Conservation (phyloP, 805 yeast species). For the Starmera amethionina region DNA sequence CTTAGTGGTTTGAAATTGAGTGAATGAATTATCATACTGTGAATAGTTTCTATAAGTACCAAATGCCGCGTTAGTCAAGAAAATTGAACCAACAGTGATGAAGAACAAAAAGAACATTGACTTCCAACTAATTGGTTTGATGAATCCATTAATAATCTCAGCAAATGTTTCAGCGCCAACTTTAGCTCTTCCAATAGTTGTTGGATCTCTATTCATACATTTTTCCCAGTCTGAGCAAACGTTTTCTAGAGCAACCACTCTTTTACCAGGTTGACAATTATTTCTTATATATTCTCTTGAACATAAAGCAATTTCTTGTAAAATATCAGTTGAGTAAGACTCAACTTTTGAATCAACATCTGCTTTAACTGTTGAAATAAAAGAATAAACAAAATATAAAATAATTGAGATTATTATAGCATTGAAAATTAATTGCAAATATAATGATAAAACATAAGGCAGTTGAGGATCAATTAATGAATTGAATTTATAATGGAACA, state of each 20-base stretch:
- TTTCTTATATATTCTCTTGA: conserved; percentile 59
- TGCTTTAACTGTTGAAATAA: conserved; percentile 43
- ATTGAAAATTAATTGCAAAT: conserved; percentile 56
- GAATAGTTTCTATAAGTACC: conserved; percentile 27
- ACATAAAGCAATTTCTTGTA: conserved; percentile 60
- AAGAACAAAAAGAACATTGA: conserved; percentile 41
- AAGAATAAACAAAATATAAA: conserved; percentile 40
- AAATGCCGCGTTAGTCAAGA: conserved; percentile 42
- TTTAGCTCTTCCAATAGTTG: conserved; percentile 51
- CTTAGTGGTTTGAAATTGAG: conserved; percentile 2
- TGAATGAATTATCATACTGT: conserved; percentile 4
- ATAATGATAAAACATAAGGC: conserved; percentile 51
- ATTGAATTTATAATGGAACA: conserved; percentile 1
- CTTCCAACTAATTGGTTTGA: conserved; percentile 63
- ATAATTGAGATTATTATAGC: conserved; percentile 38
- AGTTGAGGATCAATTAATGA: conserved; percentile 31
- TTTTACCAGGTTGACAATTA: conserved; percentile 51
- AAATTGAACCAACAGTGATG: conserved; percentile 40
- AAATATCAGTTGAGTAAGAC: conserved; percentile 46
- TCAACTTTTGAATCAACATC: conserved; percentile 71
- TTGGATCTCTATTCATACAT: conserved; percentile 78
- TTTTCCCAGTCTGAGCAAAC: conserved; percentile 66
- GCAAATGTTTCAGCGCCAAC: conserved; percentile 79
- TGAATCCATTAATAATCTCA: conserved; percentile 68
- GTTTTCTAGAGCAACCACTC: conserved; percentile 69